Conservation (phyloP, 2,329 filamentous ascomycete species). For the Botrytis paeoniae region DNA sequence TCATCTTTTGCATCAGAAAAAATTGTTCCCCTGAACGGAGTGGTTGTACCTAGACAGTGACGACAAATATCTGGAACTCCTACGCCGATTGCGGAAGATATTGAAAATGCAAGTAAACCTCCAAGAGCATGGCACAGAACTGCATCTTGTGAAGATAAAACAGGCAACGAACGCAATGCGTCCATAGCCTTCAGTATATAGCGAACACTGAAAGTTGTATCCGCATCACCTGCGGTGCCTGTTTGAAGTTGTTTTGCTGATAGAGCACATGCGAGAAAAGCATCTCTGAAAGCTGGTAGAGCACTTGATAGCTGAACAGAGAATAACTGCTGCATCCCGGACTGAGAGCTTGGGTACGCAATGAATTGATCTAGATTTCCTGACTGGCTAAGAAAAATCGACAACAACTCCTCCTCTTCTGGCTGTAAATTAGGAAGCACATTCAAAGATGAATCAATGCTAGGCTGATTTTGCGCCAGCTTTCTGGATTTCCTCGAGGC, state of each 20-base stretch:
- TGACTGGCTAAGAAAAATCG: background rate
- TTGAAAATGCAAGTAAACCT: conserved; percentile 29
- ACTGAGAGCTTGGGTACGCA: conserved; percentile 4
- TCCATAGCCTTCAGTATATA: conserved; percentile 30
- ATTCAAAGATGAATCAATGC: background rate
- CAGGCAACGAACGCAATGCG: conserved; percentile 29
- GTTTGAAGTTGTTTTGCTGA: conserved; percentile 27
- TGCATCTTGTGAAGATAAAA: conserved; percentile 27
- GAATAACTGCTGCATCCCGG: background rate
- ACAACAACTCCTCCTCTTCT: background rate
- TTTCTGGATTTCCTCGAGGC: background rate
- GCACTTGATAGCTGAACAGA: background rate
- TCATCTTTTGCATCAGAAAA: conserved; percentile 23
- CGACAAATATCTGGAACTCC: conserved; percentile 33
- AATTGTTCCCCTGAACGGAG: conserved; percentile 23
- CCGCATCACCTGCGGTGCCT: conserved; percentile 12
- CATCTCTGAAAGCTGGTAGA: conserved; percentile 30
- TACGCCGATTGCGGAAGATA: conserved; percentile 34
- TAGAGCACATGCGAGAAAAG: conserved; percentile 33
- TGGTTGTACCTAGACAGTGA: conserved; percentile 30
- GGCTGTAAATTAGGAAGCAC: background rate
- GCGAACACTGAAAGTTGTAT: conserved; percentile 21
- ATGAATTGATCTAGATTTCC: background rate
- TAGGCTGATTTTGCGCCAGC: background rate
- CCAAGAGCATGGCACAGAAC: conserved; percentile 31